phyloP scores from a whole-genome alignment of 495 filamentous ascomycete species.

The Talaromyces proteolyticus region DNA sequence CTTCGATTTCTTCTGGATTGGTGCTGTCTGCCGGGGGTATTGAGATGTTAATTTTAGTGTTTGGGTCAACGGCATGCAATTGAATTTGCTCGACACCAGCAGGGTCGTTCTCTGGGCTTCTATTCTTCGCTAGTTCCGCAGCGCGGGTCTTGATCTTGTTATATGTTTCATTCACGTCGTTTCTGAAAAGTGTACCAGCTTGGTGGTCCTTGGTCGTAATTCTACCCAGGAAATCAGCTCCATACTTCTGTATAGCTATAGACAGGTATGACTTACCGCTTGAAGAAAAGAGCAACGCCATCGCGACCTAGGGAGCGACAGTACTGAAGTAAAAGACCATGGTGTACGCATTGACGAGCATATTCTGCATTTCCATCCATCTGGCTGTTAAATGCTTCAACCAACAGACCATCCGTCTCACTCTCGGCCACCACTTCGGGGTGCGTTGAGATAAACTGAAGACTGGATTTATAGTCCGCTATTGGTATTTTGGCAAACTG shows the following conservation, averaged over 20 bases:
- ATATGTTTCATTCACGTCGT: constrained; percentile 88
- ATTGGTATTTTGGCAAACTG: constrained; percentile 73
- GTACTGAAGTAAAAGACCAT: constrained; percentile 88
- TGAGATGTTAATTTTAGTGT: constrained; percentile 84
- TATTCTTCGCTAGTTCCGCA: constrained; percentile 64
- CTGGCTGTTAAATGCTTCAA: constrained; percentile 85
- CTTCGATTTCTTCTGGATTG: constrained; percentile 58
- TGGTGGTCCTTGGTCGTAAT: constrained; percentile 90
- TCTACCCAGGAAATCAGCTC: constrained; percentile 29
- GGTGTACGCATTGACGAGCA: constrained; percentile 87
- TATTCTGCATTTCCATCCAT: constrained; percentile 68
- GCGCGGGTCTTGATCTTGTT: constrained; percentile 70
- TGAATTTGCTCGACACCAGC: constrained; percentile 94
- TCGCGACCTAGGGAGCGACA: constrained; percentile 84
- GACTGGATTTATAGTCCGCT: constrained; percentile 65
- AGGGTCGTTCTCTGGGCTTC: constrained; percentile 58
- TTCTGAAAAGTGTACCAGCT: constrained; percentile 84
- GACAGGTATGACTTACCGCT: constrained; percentile 42
- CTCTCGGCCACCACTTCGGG: constrained; percentile 75
- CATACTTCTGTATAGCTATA: neutral
- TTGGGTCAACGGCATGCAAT: constrained; percentile 90
- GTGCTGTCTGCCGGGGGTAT: constrained; percentile 57
- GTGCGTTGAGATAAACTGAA: constrained; percentile 69
- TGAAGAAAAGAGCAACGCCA: constrained; percentile 91
- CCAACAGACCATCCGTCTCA: constrained; percentile 85